These are phyloP conservation scores for Parasarocladium wereldwijsianum DNA, from an alignment of 2,329 filamentous ascomycete genomes.

Conservation along the genomic window DNA sequence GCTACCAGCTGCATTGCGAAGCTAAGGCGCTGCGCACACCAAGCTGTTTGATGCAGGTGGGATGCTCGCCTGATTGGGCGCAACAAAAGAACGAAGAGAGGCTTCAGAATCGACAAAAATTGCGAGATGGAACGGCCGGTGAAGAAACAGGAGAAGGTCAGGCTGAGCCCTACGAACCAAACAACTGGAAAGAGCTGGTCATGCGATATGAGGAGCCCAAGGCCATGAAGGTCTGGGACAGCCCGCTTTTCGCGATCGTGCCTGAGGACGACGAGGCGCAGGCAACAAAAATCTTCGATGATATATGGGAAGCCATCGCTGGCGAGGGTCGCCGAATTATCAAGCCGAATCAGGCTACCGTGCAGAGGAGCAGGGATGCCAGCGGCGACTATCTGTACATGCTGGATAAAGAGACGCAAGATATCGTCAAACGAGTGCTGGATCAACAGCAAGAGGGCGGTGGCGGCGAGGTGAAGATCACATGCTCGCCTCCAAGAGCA, in stretches of 20 bases:
- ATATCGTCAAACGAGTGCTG: conserved; percentile 55
- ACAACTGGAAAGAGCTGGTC: conserved; percentile 64
- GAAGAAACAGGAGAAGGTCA: conserved; percentile 3
- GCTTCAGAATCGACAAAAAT: conserved; percentile 20
- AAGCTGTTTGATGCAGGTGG: conserved; percentile 58
- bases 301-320: conserved; percentile 62
- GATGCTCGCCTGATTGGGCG: conserved; percentile 37
- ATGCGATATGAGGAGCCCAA: conserved; percentile 81
- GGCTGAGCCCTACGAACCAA: conserved; percentile 32
- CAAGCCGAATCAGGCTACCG: conserved; percentile 61
- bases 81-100: conserved; percentile 45
- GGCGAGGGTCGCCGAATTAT: conserved; percentile 49
- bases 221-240: conserved; percentile 73
- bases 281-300: conserved; percentile 38
- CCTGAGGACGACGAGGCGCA: conserved; percentile 60
- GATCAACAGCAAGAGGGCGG: conserved; percentile 59
- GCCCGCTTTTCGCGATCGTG: conserved; percentile 64
- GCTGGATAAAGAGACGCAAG: conserved; percentile 65
- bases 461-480: conserved; percentile 39
- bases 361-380: conserved; percentile 47
- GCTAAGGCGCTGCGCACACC: conserved; percentile 66
- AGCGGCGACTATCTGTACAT: conserved; percentile 65
- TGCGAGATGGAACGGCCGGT: not conserved
- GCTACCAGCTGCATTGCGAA: conserved; percentile 77
- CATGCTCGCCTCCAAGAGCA: conserved; percentile 13